A percentile compares a stretch with the other conserved stretches of the same genome.
Evolutionary conservation across 306 rosid genomes (phyloP).

Genomic region (Cyclanthera cordifolia): DNA sequence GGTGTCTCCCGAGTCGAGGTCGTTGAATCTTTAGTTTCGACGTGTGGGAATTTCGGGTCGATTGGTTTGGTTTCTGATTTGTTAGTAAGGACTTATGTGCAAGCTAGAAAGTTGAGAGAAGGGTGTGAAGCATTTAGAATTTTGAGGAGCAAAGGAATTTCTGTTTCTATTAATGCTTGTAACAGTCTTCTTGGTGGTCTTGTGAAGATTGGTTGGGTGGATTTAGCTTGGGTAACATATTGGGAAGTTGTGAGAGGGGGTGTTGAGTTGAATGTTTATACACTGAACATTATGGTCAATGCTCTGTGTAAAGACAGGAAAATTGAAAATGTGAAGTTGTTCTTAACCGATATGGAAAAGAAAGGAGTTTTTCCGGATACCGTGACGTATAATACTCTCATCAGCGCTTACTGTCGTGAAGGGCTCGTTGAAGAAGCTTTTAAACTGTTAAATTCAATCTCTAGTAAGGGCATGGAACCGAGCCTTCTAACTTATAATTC

Average conservation of each 20-base stretch:
- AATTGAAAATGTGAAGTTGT: conserved; percentile 30
- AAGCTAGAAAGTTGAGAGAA: conserved; percentile 71
- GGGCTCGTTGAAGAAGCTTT: conserved; percentile 53
- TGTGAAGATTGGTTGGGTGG: conserved; percentile 72
- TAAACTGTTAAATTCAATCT: conserved; percentile 34
- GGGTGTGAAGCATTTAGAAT: conserved; percentile 54
- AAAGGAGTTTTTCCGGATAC: conserved; percentile 47
- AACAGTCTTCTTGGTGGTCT: conserved; percentile 71
- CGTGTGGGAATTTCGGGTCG: conserved; percentile 8
- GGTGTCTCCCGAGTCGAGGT: conserved; percentile 55
- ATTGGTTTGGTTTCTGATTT: conserved; percentile 42
- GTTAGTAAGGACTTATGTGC: conserved; percentile 72
- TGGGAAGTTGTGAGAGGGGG: conserved; percentile 41
- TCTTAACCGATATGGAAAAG: conserved; percentile 47
- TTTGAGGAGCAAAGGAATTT: conserved; percentile 36
- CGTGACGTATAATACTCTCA: conserved; percentile 70
- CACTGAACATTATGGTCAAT: conserved; percentile 82
- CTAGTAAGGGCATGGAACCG: conserved; percentile 43
- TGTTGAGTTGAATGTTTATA: conserved; percentile 43
- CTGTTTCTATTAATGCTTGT: conserved; percentile 54
- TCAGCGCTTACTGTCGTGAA: conserved; percentile 50
- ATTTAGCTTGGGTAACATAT: conserved; percentile 65
- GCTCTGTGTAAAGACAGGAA: conserved; percentile 62
- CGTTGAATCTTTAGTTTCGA: conserved; percentile 37
- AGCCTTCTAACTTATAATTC: conserved; percentile 64